phyloP scores from a whole-genome alignment of 1,284 basidiomycete species.

The Apiotrichum porosum region DNA sequence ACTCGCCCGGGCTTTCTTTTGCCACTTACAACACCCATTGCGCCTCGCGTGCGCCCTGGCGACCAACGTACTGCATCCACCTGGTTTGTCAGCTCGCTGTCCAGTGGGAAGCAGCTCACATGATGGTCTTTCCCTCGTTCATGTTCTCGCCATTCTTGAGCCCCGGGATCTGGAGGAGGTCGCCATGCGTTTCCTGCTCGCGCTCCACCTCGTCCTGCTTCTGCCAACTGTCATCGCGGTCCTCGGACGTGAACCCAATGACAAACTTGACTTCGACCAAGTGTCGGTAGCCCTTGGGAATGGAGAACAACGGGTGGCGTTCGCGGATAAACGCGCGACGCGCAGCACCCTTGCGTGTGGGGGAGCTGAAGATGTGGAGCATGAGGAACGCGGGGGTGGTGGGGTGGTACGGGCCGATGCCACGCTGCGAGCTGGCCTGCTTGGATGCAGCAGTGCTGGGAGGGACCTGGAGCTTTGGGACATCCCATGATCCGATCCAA shows the following conservation, averaged over 20 bases:
- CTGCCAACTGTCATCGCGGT: conserved; percentile 15
- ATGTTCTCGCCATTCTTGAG: conserved; percentile 17
- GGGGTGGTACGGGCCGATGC: no score
- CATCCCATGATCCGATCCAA: conserved; percentile 14
- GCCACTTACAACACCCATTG: conserved; percentile 5
- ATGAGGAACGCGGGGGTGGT: conserved; percentile 19
- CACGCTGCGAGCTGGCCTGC: background rate
- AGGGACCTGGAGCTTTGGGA: conserved; percentile 3
- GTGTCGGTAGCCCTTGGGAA: conserved; percentile 17
- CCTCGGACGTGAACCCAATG: conserved; percentile 14
- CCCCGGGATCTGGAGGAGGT: conserved; percentile 17
- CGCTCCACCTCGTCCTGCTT: conserved; percentile 7
- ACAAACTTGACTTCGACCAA: conserved; percentile 29
- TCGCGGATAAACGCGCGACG: conserved; percentile 21
- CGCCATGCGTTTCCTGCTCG: conserved; percentile 19
- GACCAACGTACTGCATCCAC: background rate
- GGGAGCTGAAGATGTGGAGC: conserved; percentile 32
- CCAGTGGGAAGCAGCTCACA: conserved; percentile 6
- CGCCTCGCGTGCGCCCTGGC: conserved; percentile 2
- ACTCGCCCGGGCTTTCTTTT: no score
- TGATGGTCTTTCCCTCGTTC: conserved; percentile 15
- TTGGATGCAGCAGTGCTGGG: background rate
- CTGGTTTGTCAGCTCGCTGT: no score
- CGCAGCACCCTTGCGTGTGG: background rate
- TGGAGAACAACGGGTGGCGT: conserved; percentile 2